Base-by-base conservation (phyloP, 1,284 basidiomycete species). In the Cutaneotrichosporon curvatum region DNA sequence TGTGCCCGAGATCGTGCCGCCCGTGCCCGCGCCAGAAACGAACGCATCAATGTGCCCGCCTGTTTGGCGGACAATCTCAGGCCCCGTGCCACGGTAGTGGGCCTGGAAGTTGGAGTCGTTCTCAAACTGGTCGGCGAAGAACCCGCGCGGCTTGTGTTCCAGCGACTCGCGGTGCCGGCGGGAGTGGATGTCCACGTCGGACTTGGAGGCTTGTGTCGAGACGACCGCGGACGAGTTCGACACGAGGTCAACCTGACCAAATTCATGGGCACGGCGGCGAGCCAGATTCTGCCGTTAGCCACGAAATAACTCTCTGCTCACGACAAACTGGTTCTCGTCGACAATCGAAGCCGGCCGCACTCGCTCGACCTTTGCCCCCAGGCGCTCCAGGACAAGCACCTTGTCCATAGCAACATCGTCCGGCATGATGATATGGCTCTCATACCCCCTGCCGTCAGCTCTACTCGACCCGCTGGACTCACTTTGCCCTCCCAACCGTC, bases 61-160 rank as follows among this genome's bases (percentile, higher is more conserved):
- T 0, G 88, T 91, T 65, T 98, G 95, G 41, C 83, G 77, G 83
- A 91, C 90, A 33, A 98, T 90, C 72, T 99, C 95, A 0, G 91
- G 91, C 0, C 89, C 95, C 0, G 94, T 98, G 1, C 87, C 86
- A 31, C 81, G 73, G 60, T 81, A 89, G 67, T 98, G 95, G 0
- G 94, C 91, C 51, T 83, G 77, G 65, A 83, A 90, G 63, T 98
- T 97, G 62, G 85, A 87, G 53, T 77, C 77, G 67, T 92, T 97
- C 82, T 94, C 89, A 51, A 94, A 95, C 68, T 96, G 94, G 66
- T 98, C 91, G 1, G 90, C 89, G 61, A 97, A 98, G 73, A 72
- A 70, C 3, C 67, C 67, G 37, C 66, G 44, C 1, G 66, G 62
- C 43, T 62, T 62, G 18, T 22, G 36, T 21, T 62, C 59, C 14